Percentiles rank a stretch among this genome's conserved stretches.
Evolutionary conservation across 805 yeast genomes (phyloP).

Genomic region (Starmera caribaea): DNA sequence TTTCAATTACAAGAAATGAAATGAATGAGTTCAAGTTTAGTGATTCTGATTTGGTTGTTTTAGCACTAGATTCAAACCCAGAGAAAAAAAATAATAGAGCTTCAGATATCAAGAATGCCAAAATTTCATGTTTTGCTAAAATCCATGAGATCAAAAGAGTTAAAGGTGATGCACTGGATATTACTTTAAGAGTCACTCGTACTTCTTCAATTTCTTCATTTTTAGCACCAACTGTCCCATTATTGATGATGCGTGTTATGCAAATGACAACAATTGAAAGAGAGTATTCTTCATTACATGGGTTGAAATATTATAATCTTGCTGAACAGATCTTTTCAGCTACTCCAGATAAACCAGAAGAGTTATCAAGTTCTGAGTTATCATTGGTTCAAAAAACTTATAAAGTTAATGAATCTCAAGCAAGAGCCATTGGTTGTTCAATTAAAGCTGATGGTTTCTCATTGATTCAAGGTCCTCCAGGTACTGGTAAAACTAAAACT

Average conservation of each 20-base stretch:
- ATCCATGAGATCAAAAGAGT: slow-evolving; percentile 62
- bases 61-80: slow-evolving; percentile 32
- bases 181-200: slow-evolving; percentile 59
- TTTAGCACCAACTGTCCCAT: slow-evolving; percentile 51
- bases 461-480: slow-evolving; percentile 97
- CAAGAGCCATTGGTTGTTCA: slow-evolving; percentile 75
- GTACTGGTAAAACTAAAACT: slow-evolving; percentile 98
- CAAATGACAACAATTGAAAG: slow-evolving; percentile 90
- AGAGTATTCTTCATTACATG: slow-evolving; percentile 78
- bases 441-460: slow-evolving; percentile 66
- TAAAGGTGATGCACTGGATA: slow-evolving; percentile 57
- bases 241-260: slow-evolving; percentile 67
- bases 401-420: slow-evolving; percentile 81
- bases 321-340: slow-evolving; percentile 60
- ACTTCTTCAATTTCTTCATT: slow-evolving; percentile 34
- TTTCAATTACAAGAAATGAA: slow-evolving; percentile 48
- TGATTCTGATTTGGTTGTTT: slow-evolving; percentile 68
- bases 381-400: slow-evolving; percentile 35
- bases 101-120: slow-evolving; percentile 22
- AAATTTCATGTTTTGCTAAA: slow-evolving; percentile 67
- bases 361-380: slow-evolving; percentile 25
- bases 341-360: slow-evolving; percentile 37
- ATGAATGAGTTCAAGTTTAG: slow-evolving; percentile 44
- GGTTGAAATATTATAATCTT: slow-evolving; percentile 74
- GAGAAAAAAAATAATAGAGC: slow-evolving; percentile 12